These are phyloP conservation scores for Aspergillus conjunctus DNA, from an alignment of 495 filamentous ascomycete species.

Conservation along the genomic window DNA sequence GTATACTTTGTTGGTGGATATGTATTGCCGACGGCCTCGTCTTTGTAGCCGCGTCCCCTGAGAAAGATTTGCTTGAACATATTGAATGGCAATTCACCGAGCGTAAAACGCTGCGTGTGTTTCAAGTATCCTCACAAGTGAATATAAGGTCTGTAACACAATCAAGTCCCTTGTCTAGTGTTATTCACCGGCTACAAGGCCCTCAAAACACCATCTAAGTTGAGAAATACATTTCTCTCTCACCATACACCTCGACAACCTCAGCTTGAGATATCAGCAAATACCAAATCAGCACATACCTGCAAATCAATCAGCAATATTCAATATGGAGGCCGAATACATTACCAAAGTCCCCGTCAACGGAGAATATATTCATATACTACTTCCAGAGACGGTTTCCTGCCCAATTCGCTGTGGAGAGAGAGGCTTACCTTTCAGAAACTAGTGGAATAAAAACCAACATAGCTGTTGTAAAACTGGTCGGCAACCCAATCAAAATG, in stretches of 20 bases:
- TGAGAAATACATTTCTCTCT: not conserved
- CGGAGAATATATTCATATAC: not conserved
- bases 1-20: no score
- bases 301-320: not conserved
- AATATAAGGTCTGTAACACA: not conserved
- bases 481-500: not conserved
- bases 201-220: not conserved
- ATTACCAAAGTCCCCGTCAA: not conserved
- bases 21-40: no score
- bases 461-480: constrained; percentile 5
- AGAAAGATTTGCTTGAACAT: no score
- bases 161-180: not conserved
- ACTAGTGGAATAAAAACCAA: not conserved
- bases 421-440: constrained; percentile 1
- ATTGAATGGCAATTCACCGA: no score
- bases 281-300: not conserved
- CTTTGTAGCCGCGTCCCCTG: no score
- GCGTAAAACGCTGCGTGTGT: no score
- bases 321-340: not conserved
- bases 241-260: not conserved
- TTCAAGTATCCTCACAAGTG: not conserved
- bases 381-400: not conserved
- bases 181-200: not conserved
- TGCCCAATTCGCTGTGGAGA: not conserved
- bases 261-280: not conserved